Base-by-base conservation (phyloP, 2,329 filamentous ascomycete genomes). In the Cyphellophora europaea region DNA sequence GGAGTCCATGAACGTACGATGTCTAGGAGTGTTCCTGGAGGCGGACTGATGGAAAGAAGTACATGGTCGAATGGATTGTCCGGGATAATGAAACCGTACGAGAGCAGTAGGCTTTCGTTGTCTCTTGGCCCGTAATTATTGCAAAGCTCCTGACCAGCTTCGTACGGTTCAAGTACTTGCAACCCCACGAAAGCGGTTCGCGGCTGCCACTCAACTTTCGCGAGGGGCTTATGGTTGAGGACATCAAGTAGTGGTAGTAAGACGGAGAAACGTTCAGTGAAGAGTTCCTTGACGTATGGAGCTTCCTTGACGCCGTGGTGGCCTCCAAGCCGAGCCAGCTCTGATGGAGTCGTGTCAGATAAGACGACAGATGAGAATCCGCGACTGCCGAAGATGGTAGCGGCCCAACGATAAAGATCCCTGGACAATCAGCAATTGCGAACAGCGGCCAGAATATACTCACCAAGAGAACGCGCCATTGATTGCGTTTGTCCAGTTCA, bases 41-140 rank as follows among this genome's bases (percentile, higher is more conserved):
- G 56, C 32, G 56, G 52, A 8, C 55, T 56, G 19, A 66, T 44
- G 38, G 53, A 57, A 27, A 66, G 53, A 16, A 59, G 56, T 11
- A 61, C 56, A 46, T 65, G 63, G 40, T 66, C 62, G 27, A 58
- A 63, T 12, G 56, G 54, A 35, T 66, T 66, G 14, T 57, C 48
- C 4, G 48, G 38, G n/a, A 63, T 51, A 25, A 61, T 62, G 48
- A 66, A 66, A 8, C 62, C 62, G 37, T 66, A 66, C 35, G 61
- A 63, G 46, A 65, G 55, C 50, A 66, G 56, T 60, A 65, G 60
- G 58, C 84, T 79, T 39, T 78, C 79, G 49, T 86, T 87, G 5
- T 79, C 82, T 56, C 84, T 82, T n/a, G 65, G 58, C 18, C 81
- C 81, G 50, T 87, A 87, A 53, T 83, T 85, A 60, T 84, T 83